phyloP scores from a whole-genome alignment of 352 stramenopile genomes.

The Phytophthora nicotianae region DNA sequence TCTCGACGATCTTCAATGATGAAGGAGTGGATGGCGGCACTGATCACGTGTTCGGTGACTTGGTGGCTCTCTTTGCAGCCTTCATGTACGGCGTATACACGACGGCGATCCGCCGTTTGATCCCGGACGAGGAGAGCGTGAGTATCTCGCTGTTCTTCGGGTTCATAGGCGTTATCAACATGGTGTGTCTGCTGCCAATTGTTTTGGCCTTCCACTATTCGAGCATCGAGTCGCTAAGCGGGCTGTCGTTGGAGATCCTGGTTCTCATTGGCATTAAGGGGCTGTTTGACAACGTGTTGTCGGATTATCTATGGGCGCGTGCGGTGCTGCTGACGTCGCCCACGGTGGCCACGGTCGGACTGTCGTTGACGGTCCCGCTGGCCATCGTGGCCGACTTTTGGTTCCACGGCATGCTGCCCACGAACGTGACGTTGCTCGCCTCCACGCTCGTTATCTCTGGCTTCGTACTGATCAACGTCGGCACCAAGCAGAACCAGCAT shows the following conservation, averaged over 20 bases:
- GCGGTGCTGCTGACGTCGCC: slow-evolving; percentile 95
- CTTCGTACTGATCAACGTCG: slow-evolving; percentile 76
- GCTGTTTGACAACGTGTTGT: slow-evolving; percentile 95
- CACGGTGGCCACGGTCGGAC: slow-evolving; percentile 95
- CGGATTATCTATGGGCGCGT: slow-evolving; percentile 95
- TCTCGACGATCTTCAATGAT: slow-evolving; percentile 87
- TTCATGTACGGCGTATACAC: slow-evolving; percentile 96
- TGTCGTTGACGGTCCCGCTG: slow-evolving; percentile 96
- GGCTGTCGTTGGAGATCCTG: slow-evolving; percentile 73
- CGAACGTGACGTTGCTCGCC: slow-evolving; percentile 59
- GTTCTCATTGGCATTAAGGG: slow-evolving; percentile 89
- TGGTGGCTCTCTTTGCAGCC: slow-evolving; percentile 76
- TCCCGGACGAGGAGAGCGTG: slow-evolving; percentile 86
- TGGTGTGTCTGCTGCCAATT: slow-evolving; percentile 75
- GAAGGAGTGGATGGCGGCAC: slow-evolving; percentile 24
- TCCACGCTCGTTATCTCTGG: slow-evolving; percentile 69
- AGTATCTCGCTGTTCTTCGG: slow-evolving; percentile 95
- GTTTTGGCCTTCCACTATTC: slow-evolving; percentile 67
- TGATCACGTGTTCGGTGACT: slow-evolving; percentile 60
- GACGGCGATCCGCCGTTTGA: slow-evolving; percentile 77
- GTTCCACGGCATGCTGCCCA: slow-evolving; percentile 57
- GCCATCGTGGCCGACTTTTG: slow-evolving; percentile 92
- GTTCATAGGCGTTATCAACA: slow-evolving; percentile 93
- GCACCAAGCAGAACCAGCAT: slow-evolving; percentile 67
- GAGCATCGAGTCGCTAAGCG: slow-evolving; percentile 61